These are phyloP conservation scores for Periglandula ipomoeae DNA, from an alignment of 2,329 filamentous ascomycete genomes.

Conservation along the genomic window DNA sequence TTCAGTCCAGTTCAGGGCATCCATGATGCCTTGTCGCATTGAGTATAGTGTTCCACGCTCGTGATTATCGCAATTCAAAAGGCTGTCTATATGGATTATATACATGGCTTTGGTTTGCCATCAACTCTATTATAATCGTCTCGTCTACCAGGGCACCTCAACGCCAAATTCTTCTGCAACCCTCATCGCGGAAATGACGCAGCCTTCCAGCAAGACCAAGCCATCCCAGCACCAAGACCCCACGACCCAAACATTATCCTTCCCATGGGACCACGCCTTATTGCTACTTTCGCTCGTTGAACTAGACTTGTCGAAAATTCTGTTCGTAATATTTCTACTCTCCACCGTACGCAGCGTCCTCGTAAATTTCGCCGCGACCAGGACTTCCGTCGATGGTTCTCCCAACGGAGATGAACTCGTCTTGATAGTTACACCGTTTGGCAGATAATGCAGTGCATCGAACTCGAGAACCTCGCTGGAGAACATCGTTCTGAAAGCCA, in stretches of 20 bases:
- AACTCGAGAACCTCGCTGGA: constrained; percentile 24
- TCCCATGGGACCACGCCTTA: too few species aligned
- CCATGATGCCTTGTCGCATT: too few species aligned
- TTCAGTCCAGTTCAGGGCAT: too few species aligned
- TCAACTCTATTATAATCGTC: too few species aligned
- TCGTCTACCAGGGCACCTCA: constrained; percentile 1
- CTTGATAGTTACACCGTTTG: constrained; percentile 41
- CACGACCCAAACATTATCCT: constrained; percentile 43
- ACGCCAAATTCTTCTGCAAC: constrained; percentile 45
- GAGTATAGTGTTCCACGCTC: too few species aligned
- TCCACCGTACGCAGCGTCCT: constrained; percentile 40
- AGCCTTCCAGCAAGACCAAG: constrained; percentile 54
- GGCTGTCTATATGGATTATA: too few species aligned
- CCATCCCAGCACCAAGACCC: constrained; percentile 59
- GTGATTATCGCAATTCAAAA: too few species aligned
- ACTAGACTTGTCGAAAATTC: too few species aligned
- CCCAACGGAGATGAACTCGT: constrained; percentile 35
- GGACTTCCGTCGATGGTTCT: constrained; percentile 27
- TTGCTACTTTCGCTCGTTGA: too few species aligned
- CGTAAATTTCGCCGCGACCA: constrained; percentile 40
- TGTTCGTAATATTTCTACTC: constrained; percentile 38
- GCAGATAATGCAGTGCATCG: constrained; percentile 43
- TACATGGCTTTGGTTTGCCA: too few species aligned
- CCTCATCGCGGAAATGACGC: constrained; percentile 47
- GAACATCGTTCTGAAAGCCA: constrained; percentile 28